Conservation (phyloP, 139 green algal genomes). For the Coccomyxa sp. region DNA sequence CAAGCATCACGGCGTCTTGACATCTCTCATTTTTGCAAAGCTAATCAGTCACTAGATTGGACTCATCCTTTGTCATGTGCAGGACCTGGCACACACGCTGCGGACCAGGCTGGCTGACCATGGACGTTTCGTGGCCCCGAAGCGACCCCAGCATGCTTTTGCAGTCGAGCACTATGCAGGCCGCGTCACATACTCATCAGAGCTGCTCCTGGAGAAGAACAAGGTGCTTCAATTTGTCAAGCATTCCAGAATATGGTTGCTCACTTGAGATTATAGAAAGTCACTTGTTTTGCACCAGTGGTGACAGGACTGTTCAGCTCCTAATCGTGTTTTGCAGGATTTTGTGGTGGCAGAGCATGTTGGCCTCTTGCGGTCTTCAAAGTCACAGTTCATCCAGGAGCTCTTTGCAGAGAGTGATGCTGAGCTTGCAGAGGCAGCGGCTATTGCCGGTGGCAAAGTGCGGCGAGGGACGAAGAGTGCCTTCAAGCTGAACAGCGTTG, state of each 20-base stretch:
- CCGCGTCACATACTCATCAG: slow-evolving; percentile 42
- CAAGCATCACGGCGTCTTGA: neutral
- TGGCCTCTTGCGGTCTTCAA: slow-evolving; percentile 39
- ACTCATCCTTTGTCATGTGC: neutral
- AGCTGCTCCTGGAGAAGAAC: slow-evolving; percentile 70
- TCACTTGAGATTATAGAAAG: neutral
- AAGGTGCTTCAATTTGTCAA: slow-evolving; percentile 23
- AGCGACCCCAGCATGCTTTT: slow-evolving; percentile 51
- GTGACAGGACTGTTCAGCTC: neutral
- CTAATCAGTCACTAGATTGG: neutral
- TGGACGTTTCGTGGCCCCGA: slow-evolving; percentile 64
- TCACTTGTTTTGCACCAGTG: neutral
- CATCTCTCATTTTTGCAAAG: neutral
- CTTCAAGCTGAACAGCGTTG: slow-evolving; percentile 60
- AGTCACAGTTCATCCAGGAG: slow-evolving; percentile 12
- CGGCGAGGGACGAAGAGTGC: slow-evolving; percentile 20
- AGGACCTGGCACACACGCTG: slow-evolving; percentile 53
- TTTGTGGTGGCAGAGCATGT: slow-evolving; percentile 75
- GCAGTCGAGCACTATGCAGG: slow-evolving; percentile 74
- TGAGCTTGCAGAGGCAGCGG: slow-evolving; percentile 12
- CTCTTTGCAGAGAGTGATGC: slow-evolving; percentile 47
- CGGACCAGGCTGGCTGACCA: slow-evolving; percentile 36
- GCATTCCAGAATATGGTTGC: neutral
- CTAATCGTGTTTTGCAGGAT: slow-evolving; percentile 32
- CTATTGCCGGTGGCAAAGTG: neutral